phyloP scores from a whole-genome alignment of 495 filamentous ascomycete species.

The Melanomma pulvis-pyrius region DNA sequence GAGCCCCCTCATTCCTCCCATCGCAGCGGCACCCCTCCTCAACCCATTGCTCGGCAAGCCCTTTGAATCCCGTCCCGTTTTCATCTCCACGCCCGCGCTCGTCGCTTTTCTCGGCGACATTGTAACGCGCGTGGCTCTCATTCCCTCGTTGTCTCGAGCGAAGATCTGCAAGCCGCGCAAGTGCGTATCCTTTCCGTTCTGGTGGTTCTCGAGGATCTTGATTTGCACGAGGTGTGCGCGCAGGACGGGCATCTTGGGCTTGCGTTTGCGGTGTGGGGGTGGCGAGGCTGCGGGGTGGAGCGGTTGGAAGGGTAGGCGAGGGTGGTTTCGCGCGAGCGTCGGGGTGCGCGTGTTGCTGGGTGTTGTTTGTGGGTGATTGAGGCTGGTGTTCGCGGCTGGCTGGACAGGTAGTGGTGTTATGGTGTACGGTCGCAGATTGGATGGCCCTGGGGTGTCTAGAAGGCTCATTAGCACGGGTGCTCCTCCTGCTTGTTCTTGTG shows the following conservation, averaged over 20 bases:
- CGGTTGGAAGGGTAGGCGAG: background rate
- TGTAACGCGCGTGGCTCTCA: background rate
- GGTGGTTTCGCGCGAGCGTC: background rate
- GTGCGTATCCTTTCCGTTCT: conserved; percentile 99
- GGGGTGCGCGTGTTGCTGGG: background rate
- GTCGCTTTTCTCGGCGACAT: background rate
- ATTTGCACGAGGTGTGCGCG: conserved; percentile 86
- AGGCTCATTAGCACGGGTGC: background rate
- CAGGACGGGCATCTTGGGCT: conserved; percentile 54
- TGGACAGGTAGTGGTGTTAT: background rate
- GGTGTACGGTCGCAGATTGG: background rate
- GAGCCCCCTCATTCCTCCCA: conserved; percentile 13
- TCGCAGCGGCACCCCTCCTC: background rate
- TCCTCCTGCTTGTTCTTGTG: background rate
- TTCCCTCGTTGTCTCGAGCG: conserved; percentile 62
- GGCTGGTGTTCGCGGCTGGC: background rate
- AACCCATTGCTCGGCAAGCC: background rate
- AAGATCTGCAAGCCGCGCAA: conserved; percentile 92
- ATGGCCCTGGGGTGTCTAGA: background rate
- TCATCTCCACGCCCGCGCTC: background rate
- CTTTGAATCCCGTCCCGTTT: background rate
- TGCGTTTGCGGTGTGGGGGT: background rate
- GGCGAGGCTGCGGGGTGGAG: conserved; percentile 1
- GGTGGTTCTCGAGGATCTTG: conserved; percentile 89
- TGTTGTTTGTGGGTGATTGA: background rate